phyloP scores from a whole-genome alignment of 306 rosid species.

The Astragalus membranaceus region DNA sequence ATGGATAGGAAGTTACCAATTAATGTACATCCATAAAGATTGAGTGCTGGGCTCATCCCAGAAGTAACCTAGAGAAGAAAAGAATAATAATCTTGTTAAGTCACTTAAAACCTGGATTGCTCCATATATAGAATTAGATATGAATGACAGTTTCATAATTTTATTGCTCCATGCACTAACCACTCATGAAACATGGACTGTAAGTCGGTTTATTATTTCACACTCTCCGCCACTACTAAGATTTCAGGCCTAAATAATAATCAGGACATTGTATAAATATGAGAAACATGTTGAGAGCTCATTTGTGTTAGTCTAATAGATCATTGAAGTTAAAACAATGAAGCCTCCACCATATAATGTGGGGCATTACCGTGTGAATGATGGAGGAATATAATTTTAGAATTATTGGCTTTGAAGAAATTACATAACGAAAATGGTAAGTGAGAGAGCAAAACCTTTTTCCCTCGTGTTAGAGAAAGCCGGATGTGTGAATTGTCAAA shows the following conservation, averaged over 20 bases:
- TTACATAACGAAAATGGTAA: not conserved
- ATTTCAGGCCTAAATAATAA: no score
- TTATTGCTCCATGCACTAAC: not conserved
- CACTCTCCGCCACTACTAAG: no score
- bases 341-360: not conserved
- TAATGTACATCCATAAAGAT: slow-evolving; percentile 74
- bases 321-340: not conserved
- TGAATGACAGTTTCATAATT: not conserved
- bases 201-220: no score
- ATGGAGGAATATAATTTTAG: not conserved
- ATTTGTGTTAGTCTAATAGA: not conserved
- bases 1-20: slow-evolving; percentile 46
- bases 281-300: not conserved
- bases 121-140: not conserved
- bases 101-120: not conserved
- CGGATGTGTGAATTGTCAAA: slow-evolving; percentile 68
- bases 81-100: not conserved
- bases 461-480: slow-evolving; percentile 63
- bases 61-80: slow-evolving; percentile 60
- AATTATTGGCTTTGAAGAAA: not conserved
- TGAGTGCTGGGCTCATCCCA: slow-evolving; percentile 74
- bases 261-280: no score
- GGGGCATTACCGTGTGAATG: not conserved
- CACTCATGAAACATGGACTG: no score
- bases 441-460: slow-evolving; percentile 35